phyloP scores from a whole-genome alignment of 352 stramenopile species.

The Hyaloperonospora brassicae region DNA sequence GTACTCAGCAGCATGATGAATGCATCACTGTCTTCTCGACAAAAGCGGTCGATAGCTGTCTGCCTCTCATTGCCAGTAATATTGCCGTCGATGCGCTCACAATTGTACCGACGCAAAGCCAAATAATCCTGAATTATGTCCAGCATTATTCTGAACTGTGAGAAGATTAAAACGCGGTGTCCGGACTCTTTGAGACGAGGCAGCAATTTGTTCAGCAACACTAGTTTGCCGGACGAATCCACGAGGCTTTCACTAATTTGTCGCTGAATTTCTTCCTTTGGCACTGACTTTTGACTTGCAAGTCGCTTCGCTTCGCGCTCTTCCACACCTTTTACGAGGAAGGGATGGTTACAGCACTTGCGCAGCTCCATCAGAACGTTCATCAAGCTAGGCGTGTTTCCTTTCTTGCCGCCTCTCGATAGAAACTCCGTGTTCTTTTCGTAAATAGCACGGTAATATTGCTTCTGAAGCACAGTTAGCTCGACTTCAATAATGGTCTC shows the following conservation, averaged over 20 bases:
- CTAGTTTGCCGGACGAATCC: constrained; percentile 94
- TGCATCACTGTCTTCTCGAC: constrained; percentile 45
- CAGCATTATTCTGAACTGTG: constrained; percentile 99
- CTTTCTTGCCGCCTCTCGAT: constrained; percentile 53
- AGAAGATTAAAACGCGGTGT: constrained; percentile 98
- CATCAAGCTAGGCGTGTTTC: constrained; percentile 79
- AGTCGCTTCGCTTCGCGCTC: constrained; percentile 64
- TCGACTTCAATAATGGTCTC: constrained; percentile 90
- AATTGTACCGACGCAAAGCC: constrained; percentile 84
- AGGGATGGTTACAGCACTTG: constrained; percentile 93
- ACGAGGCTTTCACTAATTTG: constrained; percentile 88
- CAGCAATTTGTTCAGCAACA: constrained; percentile 98
- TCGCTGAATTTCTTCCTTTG: constrained; percentile 43
- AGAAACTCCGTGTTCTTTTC: constrained; percentile 91
- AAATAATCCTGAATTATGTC: constrained; percentile 99
- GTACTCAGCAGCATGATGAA: constrained; percentile 99
- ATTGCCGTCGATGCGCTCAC: constrained; percentile 97
- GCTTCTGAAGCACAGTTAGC: constrained; percentile 85
- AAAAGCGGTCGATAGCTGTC: constrained; percentile 89
- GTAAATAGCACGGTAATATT: constrained; percentile 89
- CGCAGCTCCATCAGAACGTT: constrained; percentile 92
- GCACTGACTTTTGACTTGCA: constrained; percentile 41
- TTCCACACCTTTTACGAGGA: constrained; percentile 87
- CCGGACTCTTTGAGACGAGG: constrained; percentile 92
- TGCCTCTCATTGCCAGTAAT: constrained; percentile 96